A percentile compares a stretch with the other conserved stretches of the same genome.
phyloP scores from a whole-genome alignment of 345 rosid species.

The Pseudoturritis turrita region DNA sequence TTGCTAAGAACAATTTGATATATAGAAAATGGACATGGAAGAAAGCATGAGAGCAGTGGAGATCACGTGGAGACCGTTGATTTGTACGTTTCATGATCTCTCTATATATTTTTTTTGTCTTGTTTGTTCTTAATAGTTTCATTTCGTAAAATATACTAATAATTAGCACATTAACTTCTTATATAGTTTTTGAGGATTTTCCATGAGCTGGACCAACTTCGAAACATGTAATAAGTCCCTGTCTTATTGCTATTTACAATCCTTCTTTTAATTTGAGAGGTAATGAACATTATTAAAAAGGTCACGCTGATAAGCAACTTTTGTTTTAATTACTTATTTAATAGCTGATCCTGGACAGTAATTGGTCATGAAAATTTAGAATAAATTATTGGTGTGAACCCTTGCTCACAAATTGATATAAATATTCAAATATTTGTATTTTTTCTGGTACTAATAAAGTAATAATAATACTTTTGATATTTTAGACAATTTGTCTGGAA shows the following conservation, averaged over 20 bases:
- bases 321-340: neutral
- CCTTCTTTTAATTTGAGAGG: neutral
- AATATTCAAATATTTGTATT: neutral
- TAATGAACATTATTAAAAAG: neutral
- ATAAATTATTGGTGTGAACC: too few relatives aligned
- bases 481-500: neutral
- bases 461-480: neutral
- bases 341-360: neutral
- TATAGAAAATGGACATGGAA: neutral
- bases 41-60: neutral
- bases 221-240: neutral
- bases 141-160: neutral
- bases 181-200: neutral
- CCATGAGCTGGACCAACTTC: neutral
- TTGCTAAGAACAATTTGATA: neutral
- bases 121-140: neutral
- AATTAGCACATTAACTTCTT: neutral
- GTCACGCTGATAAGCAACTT: neutral
- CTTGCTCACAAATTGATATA: too few relatives aligned
- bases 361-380: neutral
- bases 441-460: neutral
- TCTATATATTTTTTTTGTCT: neutral
- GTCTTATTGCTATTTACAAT: neutral
- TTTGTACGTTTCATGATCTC: constrained; percentile 8
- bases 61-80: constrained; percentile 13